Conservation (phyloP, 2,329 filamentous ascomycete species). For the Microdochium nivale region DNA sequence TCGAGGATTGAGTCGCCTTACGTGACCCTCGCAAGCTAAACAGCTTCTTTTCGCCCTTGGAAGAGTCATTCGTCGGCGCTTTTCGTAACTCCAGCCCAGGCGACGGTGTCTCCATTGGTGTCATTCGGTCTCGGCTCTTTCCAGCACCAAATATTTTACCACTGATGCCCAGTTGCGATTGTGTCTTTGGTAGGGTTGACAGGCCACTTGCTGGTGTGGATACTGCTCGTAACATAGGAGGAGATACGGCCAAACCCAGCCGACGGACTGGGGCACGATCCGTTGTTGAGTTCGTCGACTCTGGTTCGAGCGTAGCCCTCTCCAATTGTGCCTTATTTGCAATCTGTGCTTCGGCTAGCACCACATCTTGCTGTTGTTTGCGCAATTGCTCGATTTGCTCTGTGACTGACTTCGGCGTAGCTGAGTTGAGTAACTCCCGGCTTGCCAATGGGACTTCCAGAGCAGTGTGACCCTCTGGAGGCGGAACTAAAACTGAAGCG, state of each 20-base stretch:
- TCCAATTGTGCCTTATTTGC: conserved; percentile 12
- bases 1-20: conserved; percentile 61
- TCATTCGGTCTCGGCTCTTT: conserved; percentile 17
- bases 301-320: conserved; percentile 5
- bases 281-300: conserved; percentile 10
- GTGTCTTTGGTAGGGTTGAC: conserved; percentile 34
- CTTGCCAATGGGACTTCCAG: background rate
- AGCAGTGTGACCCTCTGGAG: conserved; percentile 3
- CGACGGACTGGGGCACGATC: conserved; percentile 35
- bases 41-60: conserved; percentile 64
- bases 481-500: conserved; percentile 10
- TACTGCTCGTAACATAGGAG: conserved; percentile 44
- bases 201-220: conserved; percentile 35
- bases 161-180: conserved; percentile 32
- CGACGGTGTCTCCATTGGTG: conserved; percentile 12
- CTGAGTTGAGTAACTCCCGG: background rate
- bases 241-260: conserved; percentile 35
- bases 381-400: conserved; percentile 32
- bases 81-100: conserved; percentile 22
- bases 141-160: conserved; percentile 19
- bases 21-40: conserved; percentile 53
- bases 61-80: conserved; percentile 26
- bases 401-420: conserved; percentile 13
- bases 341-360: conserved; percentile 18
- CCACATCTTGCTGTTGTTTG: conserved; percentile 33